Conservation (phyloP, 1,284 basidiomycete species). For the Lignosus rhinocerotis region DNA sequence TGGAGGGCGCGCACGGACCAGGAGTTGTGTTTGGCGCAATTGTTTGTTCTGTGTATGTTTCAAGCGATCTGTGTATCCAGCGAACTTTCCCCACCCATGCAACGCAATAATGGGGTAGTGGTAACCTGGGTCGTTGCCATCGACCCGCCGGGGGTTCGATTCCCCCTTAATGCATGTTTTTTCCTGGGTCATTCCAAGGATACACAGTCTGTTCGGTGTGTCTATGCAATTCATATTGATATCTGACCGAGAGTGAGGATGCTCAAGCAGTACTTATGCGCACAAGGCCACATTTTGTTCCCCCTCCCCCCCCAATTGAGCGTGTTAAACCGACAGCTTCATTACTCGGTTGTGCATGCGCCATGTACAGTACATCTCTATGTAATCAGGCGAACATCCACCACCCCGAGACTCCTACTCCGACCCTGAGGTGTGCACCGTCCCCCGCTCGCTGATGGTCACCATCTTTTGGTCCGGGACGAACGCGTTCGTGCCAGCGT, state of each 20-base stretch:
- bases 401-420: too few species aligned
- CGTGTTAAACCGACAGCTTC: too few species aligned
- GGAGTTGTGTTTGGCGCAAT: not conserved
- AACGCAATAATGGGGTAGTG: conserved; percentile 33
- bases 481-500: not conserved
- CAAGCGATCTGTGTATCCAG: not conserved
- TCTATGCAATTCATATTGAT: too few species aligned
- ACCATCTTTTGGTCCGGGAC: conserved; percentile 4
- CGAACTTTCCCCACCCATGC: not conserved
- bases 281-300: too few species aligned
- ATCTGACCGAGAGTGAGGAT: too few species aligned
- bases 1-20: conserved; percentile 18
- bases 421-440: not conserved
- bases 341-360: too few species aligned
- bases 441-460: not conserved
- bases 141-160: conserved; percentile 74
- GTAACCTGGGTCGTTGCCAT: conserved; percentile 36
- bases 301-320: too few species aligned
- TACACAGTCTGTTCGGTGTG: too few species aligned
- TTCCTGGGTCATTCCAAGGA: not conserved
- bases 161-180: conserved; percentile 42
- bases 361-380: not conserved
- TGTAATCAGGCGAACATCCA: too few species aligned
- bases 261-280: too few species aligned
- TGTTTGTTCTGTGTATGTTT: not conserved